Conservation (phyloP, 768 basidiomycete species). For the Leccinum incarnatum region DNA sequence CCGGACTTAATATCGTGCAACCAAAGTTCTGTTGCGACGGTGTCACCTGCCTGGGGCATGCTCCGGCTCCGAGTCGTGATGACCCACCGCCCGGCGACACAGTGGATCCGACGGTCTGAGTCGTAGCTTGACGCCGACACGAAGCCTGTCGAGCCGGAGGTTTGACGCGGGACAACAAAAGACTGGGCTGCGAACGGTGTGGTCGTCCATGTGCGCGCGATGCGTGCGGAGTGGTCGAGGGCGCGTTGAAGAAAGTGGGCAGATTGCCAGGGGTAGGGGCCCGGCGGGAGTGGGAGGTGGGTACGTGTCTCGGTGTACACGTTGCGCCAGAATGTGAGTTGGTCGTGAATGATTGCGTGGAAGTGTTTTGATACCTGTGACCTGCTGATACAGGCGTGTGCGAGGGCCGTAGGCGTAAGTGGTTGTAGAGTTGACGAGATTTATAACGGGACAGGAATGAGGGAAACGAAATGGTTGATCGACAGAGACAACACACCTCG, state of each 20-base stretch:
- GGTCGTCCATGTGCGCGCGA: constrained; percentile 14
- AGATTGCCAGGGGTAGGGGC: constrained; percentile 20
- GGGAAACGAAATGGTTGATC: not conserved
- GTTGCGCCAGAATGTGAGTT: constrained; percentile 10
- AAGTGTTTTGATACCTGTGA: constrained; percentile 18
- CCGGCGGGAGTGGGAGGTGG: constrained; percentile 14
- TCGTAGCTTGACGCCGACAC: too few species aligned
- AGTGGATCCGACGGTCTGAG: constrained; percentile 12
- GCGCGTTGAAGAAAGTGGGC: constrained; percentile 11
- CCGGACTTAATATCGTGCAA: too few species aligned
- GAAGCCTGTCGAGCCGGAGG: too few species aligned
- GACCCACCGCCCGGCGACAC: too few species aligned
- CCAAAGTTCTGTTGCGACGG: not conserved
- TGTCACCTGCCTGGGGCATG: too few species aligned
- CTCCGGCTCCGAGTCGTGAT: too few species aligned
- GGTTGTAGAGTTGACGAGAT: constrained; percentile 73
- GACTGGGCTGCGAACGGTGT: constrained; percentile 4
- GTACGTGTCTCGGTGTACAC: constrained; percentile 1
- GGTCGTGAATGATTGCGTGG: constrained; percentile 5
- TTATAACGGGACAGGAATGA: constrained; percentile 37
- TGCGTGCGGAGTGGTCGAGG: constrained; percentile 16
- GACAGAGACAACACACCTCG: constrained; percentile 48
- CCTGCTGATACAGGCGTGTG: constrained; percentile 76
- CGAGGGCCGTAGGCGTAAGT: constrained; percentile 71
- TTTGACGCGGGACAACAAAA: too few species aligned